These are phyloP conservation scores for Leonotis leonurus DNA, from an alignment of 257 asterid genomes.

Conservation along the genomic window DNA sequence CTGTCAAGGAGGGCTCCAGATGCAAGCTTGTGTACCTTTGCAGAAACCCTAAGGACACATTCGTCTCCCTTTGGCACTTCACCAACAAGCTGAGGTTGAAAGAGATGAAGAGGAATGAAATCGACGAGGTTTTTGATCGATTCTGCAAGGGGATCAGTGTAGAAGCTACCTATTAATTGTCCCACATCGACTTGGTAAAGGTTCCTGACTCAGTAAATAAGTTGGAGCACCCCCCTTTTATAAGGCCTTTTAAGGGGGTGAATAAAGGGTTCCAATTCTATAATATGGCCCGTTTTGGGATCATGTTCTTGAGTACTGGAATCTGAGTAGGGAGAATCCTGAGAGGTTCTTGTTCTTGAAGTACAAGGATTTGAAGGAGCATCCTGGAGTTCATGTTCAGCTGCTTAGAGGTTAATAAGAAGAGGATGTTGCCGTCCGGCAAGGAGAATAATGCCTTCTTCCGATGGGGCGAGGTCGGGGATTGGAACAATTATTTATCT, in stretches of 20 bases:
- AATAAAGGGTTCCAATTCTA: no score
- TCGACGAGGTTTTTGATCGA: slow-evolving; percentile 5
- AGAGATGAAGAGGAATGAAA: slow-evolving; percentile 5
- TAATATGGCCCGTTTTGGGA: slow-evolving; percentile 38
- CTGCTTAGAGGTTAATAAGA: slow-evolving; percentile 24
- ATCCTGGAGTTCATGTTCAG: slow-evolving; percentile 17
- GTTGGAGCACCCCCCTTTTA: no score
- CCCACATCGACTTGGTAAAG: no score
- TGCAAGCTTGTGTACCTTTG: slow-evolving; percentile 35
- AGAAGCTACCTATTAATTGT: no score
- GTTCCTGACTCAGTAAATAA: no score
- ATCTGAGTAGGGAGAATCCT: slow-evolving; percentile 7
- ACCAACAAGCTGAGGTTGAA: slow-evolving; percentile 18
- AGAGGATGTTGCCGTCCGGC: slow-evolving; percentile 13
- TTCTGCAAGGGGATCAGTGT: slow-evolving; percentile 28
- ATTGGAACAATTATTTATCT: slow-evolving; percentile 28
- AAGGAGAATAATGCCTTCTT: slow-evolving; percentile 18
- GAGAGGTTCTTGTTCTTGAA: slow-evolving; percentile 20
- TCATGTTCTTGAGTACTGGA: slow-evolving; percentile 28
- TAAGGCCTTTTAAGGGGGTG: no score
- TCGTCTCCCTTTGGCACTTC: slow-evolving; percentile 36
- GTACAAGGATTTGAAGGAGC: slow-evolving; percentile 28
- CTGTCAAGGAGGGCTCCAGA: neutral
- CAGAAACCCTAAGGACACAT: slow-evolving; percentile 31
- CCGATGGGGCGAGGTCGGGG: slow-evolving; percentile 28